Evolutionary conservation across 2,329 filamentous ascomycete genomes (phyloP).

Genomic region (Xylariaceae sp.): DNA sequence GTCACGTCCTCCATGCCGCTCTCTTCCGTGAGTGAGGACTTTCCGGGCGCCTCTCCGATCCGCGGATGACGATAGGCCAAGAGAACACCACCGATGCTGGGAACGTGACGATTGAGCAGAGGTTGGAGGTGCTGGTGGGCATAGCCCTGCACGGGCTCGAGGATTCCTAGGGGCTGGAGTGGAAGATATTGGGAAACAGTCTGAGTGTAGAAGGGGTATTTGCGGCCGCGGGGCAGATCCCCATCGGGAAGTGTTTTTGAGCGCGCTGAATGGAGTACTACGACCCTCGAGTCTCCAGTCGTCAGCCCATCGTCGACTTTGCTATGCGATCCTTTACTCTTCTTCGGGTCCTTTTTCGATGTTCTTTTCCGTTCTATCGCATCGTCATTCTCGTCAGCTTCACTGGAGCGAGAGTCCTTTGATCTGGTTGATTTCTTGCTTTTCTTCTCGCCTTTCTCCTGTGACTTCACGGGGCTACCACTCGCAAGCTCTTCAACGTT

Average conservation of each 20-base stretch:
- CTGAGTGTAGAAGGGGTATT: conserved; percentile 70
- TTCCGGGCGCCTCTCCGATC: conserved; percentile 54
- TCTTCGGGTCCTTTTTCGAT: conserved; percentile 33
- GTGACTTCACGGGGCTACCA: conserved; percentile 2
- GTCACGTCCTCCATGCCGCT: conserved; percentile 41
- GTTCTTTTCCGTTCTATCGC: conserved; percentile 35
- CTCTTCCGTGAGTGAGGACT: conserved; percentile 43
- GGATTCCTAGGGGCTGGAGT: conserved; percentile 65
- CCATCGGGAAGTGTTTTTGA: background rate
- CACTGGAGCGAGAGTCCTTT: background rate
- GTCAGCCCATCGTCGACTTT: background rate
- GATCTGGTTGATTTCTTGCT: conserved; percentile 11
- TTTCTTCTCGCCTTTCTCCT: conserved; percentile 7
- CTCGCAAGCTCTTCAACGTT: background rate
- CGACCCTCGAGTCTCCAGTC: conserved; percentile 22
- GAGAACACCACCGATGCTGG: conserved; percentile 66
- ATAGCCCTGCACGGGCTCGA: conserved; percentile 62
- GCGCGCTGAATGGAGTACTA: conserved; percentile 35
- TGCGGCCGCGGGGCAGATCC: conserved; percentile 26
- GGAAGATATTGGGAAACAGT: conserved; percentile 76
- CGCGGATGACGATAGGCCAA: conserved; percentile 66
- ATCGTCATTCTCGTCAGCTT: conserved; percentile 12
- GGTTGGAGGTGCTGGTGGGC: conserved; percentile 70
- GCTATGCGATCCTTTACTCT: conserved; percentile 19
- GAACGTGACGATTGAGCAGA: conserved; percentile 70